Base-by-base conservation (phyloP, 441 rosid species). In the Macaranga tanarius region DNA sequence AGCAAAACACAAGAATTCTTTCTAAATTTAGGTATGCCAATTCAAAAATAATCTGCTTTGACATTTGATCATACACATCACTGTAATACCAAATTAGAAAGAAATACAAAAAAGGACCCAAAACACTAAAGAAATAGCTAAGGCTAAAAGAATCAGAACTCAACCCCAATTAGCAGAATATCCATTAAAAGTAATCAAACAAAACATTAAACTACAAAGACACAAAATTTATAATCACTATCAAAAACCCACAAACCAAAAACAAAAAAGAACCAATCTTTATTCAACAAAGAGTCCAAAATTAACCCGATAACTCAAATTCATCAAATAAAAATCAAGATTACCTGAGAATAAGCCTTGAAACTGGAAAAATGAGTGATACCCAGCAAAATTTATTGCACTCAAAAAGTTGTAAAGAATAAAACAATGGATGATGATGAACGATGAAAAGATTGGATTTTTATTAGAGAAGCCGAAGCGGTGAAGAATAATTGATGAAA, bases 321-420 rank as follows among this genome's bases (percentile, higher is more conserved):
- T 45, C 57, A 72, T 52, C 47, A 69, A 23, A 19, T 45, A 72
- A 62, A 70, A 71, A 57, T 73, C 45, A 56, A 62, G 17, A 31
- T 75, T 75, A 86, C 87, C 89, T 75, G 82, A 42, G 58, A 60
- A 73, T 22, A 59, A 65, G 74, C 71, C 26, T 23, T 59, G 61
- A 73, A 45, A 42, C 73, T 31, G 69, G 48, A 38, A 40, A 19
- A 70, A 44, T 34, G 17, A 22, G 59, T 7, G 38, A 61, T 10
- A n/a, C 47, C 70, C 31, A 60, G 38, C 2, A 42, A 34, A 58
- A 62, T 45, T 42, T 6, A 70, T 66, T 52, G 69, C 31, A 65
- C 51, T 38, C 25, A n/a, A 62, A 38, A 54, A 45, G 48, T 55
- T 31, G 62, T 19, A 40, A 50, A 68, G 31, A 62, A 55, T 62